Percentiles rank a stretch among this genome's conserved stretches.
Conservation (phyloP, 164 flowering plant genomes). For the Protea cynaroides region DNA sequence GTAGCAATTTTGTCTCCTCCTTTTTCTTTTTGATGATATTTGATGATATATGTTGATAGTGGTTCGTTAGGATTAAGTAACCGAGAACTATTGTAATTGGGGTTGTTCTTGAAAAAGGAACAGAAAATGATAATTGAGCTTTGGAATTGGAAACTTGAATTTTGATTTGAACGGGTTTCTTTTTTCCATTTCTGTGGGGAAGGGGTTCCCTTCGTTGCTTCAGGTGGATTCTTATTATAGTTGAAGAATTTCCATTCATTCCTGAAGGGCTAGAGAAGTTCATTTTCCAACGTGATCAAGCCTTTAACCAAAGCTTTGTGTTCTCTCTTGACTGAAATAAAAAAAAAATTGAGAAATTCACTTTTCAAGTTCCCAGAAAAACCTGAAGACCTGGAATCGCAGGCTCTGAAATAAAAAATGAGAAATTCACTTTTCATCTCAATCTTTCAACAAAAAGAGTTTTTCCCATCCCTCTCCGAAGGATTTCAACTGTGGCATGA, state of each 20-base stretch:
- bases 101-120: not conserved
- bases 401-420: too few species aligned
- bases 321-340: not conserved
- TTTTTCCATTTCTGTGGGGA: not conserved
- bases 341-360: too few species aligned
- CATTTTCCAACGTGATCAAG: not conserved
- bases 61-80: not conserved
- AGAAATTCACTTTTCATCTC: too few species aligned
- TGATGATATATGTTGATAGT: not conserved
- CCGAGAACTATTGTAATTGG: too few species aligned
- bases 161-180: not conserved
- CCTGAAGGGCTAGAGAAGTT: too few species aligned
- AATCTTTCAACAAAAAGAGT: too few species aligned
- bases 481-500: too few species aligned
- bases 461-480: too few species aligned
- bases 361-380: too few species aligned
- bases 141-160: not conserved
- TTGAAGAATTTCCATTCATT: too few species aligned
- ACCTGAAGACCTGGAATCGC: too few species aligned
- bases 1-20: slow-evolving; percentile 23
- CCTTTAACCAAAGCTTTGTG: not conserved
- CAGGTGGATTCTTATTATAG: not conserved
- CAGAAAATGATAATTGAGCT: not conserved
- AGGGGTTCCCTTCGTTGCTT: not conserved
- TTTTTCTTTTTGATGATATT: not conserved